Evolutionary conservation across 768 basidiomycete species (phyloP).

Genomic region (Hebeloma cylindrosporum): DNA sequence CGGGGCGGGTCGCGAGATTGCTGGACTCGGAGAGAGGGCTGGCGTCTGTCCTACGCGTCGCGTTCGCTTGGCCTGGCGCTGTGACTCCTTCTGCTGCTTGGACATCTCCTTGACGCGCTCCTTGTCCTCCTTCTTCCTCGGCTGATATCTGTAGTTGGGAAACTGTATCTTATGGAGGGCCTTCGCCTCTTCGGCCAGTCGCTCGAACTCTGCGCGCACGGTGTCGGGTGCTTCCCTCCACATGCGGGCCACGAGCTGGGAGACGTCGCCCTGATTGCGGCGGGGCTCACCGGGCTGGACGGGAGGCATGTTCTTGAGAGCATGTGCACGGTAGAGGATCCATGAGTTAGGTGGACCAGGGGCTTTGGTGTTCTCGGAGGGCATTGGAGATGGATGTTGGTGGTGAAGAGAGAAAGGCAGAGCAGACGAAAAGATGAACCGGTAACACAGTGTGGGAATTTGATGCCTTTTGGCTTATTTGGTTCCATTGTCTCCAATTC

Average conservation of each 20-base stretch:
- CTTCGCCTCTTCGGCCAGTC: constrained; percentile 52
- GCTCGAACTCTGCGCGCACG: constrained; percentile 52
- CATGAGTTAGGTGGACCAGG: constrained; percentile 81
- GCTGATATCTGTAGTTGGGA: constrained; percentile 59
- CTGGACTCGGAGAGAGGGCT: constrained; percentile 14
- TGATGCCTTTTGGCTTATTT: constrained; percentile 8
- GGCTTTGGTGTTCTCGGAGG: constrained; percentile 28
- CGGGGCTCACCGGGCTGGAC: constrained; percentile 31
- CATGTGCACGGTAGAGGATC: constrained; percentile 76
- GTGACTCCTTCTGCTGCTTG: constrained; percentile 40
- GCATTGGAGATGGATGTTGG: constrained; percentile 3
- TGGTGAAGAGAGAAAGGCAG: constrained; percentile 9
- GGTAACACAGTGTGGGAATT: not conserved
- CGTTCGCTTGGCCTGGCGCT: constrained; percentile 23
- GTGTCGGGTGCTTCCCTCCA: constrained; percentile 58
- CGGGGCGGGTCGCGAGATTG: constrained; percentile 12
- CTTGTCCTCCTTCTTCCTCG: constrained; percentile 54
- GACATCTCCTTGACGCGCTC: constrained; percentile 39
- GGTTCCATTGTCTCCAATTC: not conserved
- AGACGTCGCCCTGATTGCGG: constrained; percentile 61
- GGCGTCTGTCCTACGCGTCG: constrained; percentile 19
- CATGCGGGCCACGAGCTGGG: constrained; percentile 58
- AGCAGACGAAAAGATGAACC: constrained; percentile 3
- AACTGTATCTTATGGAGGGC: constrained; percentile 49
- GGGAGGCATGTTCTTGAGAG: constrained; percentile 44